Conservation (phyloP, 352 stramenopile species). For the Globisporangium nodosum region DNA sequence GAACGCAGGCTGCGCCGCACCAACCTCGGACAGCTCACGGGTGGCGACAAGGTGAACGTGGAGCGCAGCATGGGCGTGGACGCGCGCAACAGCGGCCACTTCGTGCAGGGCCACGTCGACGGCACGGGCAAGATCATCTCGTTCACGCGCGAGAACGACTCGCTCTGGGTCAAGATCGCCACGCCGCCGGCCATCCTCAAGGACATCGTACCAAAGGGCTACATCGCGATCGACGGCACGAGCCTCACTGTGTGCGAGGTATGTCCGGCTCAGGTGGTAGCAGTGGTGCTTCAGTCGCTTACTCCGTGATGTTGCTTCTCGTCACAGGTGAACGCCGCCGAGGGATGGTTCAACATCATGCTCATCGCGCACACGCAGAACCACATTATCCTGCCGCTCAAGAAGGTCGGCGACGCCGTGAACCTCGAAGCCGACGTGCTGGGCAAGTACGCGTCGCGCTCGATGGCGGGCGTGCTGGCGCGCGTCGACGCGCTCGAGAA, state of each 20-base stretch:
- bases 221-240: constrained; percentile 98
- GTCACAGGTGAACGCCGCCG: constrained; percentile 37
- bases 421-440: constrained; percentile 93
- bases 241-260: constrained; percentile 95
- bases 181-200: constrained; percentile 75
- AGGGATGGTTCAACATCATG: constrained; percentile 98
- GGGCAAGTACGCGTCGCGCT: constrained; percentile 88
- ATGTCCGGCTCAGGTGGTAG: background rate
- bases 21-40: constrained; percentile 74
- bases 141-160: constrained; percentile 92
- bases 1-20: constrained; percentile 77
- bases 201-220: constrained; percentile 92
- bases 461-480: constrained; percentile 53
- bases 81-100: constrained; percentile 96
- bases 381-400: constrained; percentile 94
- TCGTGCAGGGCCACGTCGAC: constrained; percentile 99
- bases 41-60: constrained; percentile 93
- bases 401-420: constrained; percentile 82
- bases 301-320: too few relatives aligned
- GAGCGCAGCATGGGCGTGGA: constrained; percentile 87
- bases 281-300: constrained; percentile 11
- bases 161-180: constrained; percentile 93
- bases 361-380: constrained; percentile 98
- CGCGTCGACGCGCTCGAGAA: constrained; percentile 58
- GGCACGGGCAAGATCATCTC: constrained; percentile 89